A percentile compares a stretch with the other conserved stretches of the same genome.
Conservation (phyloP, 495 filamentous ascomycete species). For the Apodospora peruviana region DNA sequence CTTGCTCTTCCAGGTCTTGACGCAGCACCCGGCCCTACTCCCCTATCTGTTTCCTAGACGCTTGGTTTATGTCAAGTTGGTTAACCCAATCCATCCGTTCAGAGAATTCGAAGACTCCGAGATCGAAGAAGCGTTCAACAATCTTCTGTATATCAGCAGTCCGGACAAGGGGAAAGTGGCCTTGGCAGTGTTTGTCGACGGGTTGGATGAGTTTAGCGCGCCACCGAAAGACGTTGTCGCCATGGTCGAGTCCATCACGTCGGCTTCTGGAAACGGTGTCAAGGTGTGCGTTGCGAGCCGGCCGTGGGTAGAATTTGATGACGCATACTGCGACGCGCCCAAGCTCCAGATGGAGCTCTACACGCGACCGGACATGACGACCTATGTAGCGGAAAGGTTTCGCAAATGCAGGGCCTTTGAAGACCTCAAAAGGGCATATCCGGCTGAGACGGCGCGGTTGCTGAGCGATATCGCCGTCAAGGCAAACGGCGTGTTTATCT, state of each 20-base stretch:
- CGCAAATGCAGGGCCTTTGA: neutral
- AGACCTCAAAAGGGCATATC: neutral
- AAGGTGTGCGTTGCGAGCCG: slow-evolving; percentile 13
- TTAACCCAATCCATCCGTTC: neutral
- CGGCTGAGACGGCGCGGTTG: neutral
- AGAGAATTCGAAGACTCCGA: slow-evolving; percentile 3
- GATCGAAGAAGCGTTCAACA: slow-evolving; percentile 6
- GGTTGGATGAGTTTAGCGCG: slow-evolving; percentile 11
- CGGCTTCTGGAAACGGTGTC: neutral
- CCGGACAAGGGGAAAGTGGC: neutral
- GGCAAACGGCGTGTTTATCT: slow-evolving; percentile 12
- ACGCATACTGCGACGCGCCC: slow-evolving; percentile 6
- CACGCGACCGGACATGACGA: slow-evolving; percentile 5
- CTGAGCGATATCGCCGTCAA: slow-evolving; percentile 1
- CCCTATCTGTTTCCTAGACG: slow-evolving; percentile 4
- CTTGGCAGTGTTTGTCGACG: slow-evolving; percentile 10
- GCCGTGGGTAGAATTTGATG: slow-evolving; percentile 14
- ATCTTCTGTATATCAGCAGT: neutral
- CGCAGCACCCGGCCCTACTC: neutral
- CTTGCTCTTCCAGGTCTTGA: slow-evolving; percentile 1
- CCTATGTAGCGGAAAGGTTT: slow-evolving; percentile 1
- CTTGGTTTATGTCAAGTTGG: slow-evolving; percentile 1
- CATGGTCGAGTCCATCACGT: neutral
- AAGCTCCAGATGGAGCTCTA: slow-evolving; percentile 5
- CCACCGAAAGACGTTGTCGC: slow-evolving; percentile 1